Evolutionary conservation across 208 protist genomes (phyloP).

Genomic region (Leishmania major): DNA sequence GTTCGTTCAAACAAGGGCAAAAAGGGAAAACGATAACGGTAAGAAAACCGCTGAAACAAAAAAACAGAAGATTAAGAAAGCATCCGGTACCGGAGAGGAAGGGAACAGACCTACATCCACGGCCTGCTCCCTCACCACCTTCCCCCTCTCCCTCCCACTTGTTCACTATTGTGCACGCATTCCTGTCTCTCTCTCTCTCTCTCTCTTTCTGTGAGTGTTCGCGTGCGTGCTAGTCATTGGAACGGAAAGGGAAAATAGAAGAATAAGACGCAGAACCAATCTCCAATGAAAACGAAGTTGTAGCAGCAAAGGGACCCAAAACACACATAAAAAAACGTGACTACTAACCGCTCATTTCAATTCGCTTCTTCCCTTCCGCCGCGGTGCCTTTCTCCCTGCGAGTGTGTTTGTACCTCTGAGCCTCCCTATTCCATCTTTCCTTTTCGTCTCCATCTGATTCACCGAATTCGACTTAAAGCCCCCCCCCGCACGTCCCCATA

Average conservation of each 20-base stretch:
- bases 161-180: background rate
- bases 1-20: background rate
- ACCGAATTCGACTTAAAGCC: background rate
- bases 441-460: background rate
- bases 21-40: background rate
- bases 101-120: background rate
- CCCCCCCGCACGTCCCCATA: background rate
- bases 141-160: background rate
- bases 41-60: background rate
- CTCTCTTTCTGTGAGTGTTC: background rate
- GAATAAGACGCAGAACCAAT: background rate
- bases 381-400: background rate
- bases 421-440: conserved; percentile 15
- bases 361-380: background rate
- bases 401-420: background rate
- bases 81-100: background rate
- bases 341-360: background rate
- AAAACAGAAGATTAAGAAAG: background rate
- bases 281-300: background rate
- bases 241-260: background rate
- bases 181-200: background rate
- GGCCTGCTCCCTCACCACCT: background rate
- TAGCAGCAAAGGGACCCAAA: background rate
- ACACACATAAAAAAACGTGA: background rate
- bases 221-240: background rate